These are phyloP conservation scores for Xerophyta viscosa DNA, from an alignment of 106 monocot genomes.

Conservation along the genomic window DNA sequence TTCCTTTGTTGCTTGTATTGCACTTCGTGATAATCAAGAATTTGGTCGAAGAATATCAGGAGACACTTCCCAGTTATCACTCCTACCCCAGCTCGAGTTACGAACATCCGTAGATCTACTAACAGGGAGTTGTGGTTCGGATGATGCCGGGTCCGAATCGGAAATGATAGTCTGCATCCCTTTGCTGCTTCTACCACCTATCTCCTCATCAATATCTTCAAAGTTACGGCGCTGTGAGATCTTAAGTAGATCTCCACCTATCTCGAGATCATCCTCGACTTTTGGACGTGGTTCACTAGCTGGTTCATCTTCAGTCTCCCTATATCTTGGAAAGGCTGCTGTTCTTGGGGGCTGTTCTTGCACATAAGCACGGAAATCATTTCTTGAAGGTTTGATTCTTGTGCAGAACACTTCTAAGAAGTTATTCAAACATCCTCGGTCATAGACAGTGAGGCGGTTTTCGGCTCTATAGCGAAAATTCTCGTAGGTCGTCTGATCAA, in stretches of 20 bases:
- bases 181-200: conserved; percentile 25
- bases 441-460: conserved; percentile 48
- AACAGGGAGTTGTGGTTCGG: conserved; percentile 13
- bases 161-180: conserved; percentile 5
- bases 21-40: conserved; percentile 9
- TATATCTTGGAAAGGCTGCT: conserved; percentile 3
- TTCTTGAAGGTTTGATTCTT: conserved; percentile 52
- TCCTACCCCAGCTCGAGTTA: conserved; percentile 31
- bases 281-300: conserved; percentile 52
- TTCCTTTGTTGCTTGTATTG: no score
- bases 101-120: conserved; percentile 11
- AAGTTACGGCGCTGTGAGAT: conserved; percentile 56
- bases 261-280: conserved; percentile 91
- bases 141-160: conserved; percentile 12
- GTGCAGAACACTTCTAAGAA: conserved; percentile 81
- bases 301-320: conserved; percentile 35
- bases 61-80: conserved; percentile 40
- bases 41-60: conserved; percentile 31
- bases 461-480: conserved; percentile 87
- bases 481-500: conserved; percentile 87
- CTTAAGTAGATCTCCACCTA: conserved; percentile 73
- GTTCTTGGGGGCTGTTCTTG: conserved; percentile 36
- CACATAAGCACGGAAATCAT: conserved; percentile 52
- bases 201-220: conserved; percentile 47
- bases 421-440: conserved; percentile 69